Evolutionary conservation across 1,284 basidiomycete species (phyloP), one percentile per base, ranked within the genome.

Genomic region (Anthracocystis setariae): DNA sequence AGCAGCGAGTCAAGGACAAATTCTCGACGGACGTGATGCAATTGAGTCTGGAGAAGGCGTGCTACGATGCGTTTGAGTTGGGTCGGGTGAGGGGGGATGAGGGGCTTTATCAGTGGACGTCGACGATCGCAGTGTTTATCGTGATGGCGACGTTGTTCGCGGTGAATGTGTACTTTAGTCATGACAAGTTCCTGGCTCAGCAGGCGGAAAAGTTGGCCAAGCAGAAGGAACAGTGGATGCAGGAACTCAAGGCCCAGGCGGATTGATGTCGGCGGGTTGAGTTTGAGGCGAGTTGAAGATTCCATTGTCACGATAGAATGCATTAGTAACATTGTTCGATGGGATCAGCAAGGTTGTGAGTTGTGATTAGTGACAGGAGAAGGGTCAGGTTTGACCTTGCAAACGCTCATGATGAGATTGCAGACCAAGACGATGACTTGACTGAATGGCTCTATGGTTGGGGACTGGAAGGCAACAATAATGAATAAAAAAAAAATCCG

Each of bases 101-200:
- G 27, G 76, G 76, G 1, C 42, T 77, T 35, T 62, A 73, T 39
- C 77, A 76, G 61, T 74, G 67, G 69, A 56, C 57, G 17, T 60
- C 55, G 46, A 54, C 61, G 39, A 13, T 63, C 2, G 65, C 56
- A 4, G 56, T 71, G 21, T 52, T 65, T 9, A 54, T 65, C 8
- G 68, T 71, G 32, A 65, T 71, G 68, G 51, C 45, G 46, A 56
- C 52, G 27, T 42, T 70, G 38, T 70, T 70, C 37, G 59, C 55
- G 67, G 57, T 64, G 35, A 70, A 70, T 24, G 67, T 70, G 32
- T 70, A 64, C 23, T 70, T 56, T 24, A 64, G 60, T 38, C 67
- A 70, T 27, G 67, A 70, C 25, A 70, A 70, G 35, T 64, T 40
- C 44, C n/a, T 70, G 24, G 67, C 67, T 10, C 42, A 53, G 20